Evolutionary conservation across 2,329 filamentous ascomycete species (phyloP).

Genomic region (Talaromyces marneffei): DNA sequence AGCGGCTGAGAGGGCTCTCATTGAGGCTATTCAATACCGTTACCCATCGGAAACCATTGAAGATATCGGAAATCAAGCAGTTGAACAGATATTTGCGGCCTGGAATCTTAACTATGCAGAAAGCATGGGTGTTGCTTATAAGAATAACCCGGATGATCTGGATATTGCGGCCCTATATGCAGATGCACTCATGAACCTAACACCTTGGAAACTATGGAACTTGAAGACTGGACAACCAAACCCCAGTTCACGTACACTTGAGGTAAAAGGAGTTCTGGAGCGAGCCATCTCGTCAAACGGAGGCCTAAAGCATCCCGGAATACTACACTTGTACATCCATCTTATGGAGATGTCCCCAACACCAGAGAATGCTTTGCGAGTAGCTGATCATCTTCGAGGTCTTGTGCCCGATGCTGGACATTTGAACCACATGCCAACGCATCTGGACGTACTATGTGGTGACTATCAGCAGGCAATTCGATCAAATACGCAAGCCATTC

Average conservation of each 20-base stretch:
- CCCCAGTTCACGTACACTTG: conserved; percentile 50
- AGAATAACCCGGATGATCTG: conserved; percentile 50
- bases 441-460: conserved; percentile 65
- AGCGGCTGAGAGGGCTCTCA: background rate
- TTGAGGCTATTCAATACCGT: conserved; percentile 2
- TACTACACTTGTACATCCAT: conserved; percentile 71
- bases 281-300: conserved; percentile 15
- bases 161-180: conserved; percentile 61
- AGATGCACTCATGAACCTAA: conserved; percentile 61
- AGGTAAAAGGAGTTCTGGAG: conserved; percentile 56
- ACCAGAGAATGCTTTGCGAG: conserved; percentile 56
- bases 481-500: conserved; percentile 59
- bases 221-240: conserved; percentile 53
- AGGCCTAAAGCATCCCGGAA: conserved; percentile 57
- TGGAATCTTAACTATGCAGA: conserved; percentile 47
- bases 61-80: background rate
- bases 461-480: conserved; percentile 60
- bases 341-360: conserved; percentile 68
- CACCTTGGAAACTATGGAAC: conserved; percentile 61
- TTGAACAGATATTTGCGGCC: background rate
- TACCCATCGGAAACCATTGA: background rate
- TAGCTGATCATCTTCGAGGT: conserved; percentile 56
- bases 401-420: conserved; percentile 64
- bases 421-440: conserved; percentile 67
- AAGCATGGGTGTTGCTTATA: conserved; percentile 55